Evolutionary conservation across 345 rosid genomes (phyloP).

Genomic region (Turritis glabra): DNA sequence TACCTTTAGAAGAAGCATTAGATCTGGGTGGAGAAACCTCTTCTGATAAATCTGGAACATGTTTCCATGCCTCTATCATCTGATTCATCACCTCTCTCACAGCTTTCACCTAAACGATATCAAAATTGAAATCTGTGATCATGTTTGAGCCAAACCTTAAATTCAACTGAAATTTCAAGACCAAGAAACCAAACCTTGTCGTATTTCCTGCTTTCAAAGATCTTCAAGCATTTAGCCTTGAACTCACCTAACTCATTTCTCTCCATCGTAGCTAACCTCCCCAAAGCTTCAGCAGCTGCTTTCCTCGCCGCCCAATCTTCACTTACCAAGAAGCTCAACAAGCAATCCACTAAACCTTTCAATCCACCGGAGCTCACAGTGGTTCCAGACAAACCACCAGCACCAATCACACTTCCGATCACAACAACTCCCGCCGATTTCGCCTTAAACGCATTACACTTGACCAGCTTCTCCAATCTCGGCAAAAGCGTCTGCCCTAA

Average conservation of each 20-base stretch:
- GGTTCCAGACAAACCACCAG: conserved; percentile 56
- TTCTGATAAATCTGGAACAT: conserved; percentile 82
- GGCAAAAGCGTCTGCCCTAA: conserved; percentile 54
- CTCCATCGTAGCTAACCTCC: conserved; percentile 72
- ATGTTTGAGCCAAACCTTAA: conserved; percentile 3
- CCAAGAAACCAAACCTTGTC: conserved; percentile 62
- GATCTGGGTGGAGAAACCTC: conserved; percentile 73
- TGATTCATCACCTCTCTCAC: conserved; percentile 88
- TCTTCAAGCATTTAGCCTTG: conserved; percentile 63
- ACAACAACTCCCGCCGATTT: conserved; percentile 77
- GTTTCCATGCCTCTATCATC: conserved; percentile 92
- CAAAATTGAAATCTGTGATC: background rate
- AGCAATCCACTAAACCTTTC: conserved; percentile 62
- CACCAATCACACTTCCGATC: conserved; percentile 79
- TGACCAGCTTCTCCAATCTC: conserved; percentile 73
- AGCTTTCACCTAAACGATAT: conserved; percentile 67
- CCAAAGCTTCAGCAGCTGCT: conserved; percentile 82
- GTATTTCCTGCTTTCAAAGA: conserved; percentile 69
- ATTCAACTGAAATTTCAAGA: conserved; percentile 8
- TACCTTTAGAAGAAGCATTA: conserved; percentile 70
- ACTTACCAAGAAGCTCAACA: conserved; percentile 61
- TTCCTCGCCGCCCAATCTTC: conserved; percentile 93
- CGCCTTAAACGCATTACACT: conserved; percentile 65
- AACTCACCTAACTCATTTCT: conserved; percentile 65
- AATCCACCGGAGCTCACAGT: conserved; percentile 46